These are phyloP conservation scores for Vicia sativa DNA, from an alignment of 306 rosid species.

Conservation along the genomic window DNA sequence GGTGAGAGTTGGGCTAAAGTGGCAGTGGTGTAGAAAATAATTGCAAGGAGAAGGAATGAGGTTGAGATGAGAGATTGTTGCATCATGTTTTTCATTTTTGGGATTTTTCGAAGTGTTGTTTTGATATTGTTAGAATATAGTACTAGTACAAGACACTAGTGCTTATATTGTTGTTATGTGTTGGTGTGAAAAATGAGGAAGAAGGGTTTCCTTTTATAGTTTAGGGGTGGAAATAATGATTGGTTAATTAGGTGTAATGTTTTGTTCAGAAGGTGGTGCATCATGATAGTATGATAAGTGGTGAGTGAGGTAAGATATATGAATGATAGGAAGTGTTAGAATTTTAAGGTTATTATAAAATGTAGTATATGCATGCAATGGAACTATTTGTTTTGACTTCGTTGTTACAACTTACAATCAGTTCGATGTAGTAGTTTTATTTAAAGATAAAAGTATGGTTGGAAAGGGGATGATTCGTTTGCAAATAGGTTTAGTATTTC, in stretches of 20 bases:
- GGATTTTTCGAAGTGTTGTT: not conserved
- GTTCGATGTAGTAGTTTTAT: constrained; percentile 27
- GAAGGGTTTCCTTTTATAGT: constrained; percentile 37
- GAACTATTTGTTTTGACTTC: constrained; percentile 32
- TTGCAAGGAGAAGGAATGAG: constrained; percentile 39
- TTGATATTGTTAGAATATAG: not conserved
- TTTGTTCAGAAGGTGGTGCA: constrained; percentile 42
- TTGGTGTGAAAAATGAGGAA: constrained; percentile 33
- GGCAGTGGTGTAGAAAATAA: constrained; percentile 38
- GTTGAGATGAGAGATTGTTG: constrained; percentile 39
- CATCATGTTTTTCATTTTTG: constrained; percentile 35
- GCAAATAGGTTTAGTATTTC: constrained; percentile 34
- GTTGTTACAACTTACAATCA: constrained; percentile 28
- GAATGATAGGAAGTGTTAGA: constrained; percentile 8
- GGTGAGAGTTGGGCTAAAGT: constrained; percentile 47
- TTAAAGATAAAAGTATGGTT: constrained; percentile 1
- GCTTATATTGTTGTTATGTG: not conserved
- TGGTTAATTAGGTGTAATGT: constrained; percentile 34
- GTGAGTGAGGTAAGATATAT: constrained; percentile 20
- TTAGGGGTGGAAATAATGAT: constrained; percentile 1
- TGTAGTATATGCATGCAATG: constrained; percentile 27
- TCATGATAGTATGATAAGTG: constrained; percentile 18
- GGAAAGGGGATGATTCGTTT: constrained; percentile 16
- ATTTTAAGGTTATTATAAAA: not conserved
- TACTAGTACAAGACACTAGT: not conserved